These are phyloP conservation scores for Tricholoma bakamatsutake DNA, from an alignment of 768 basidiomycete genomes.

Conservation along the genomic window DNA sequence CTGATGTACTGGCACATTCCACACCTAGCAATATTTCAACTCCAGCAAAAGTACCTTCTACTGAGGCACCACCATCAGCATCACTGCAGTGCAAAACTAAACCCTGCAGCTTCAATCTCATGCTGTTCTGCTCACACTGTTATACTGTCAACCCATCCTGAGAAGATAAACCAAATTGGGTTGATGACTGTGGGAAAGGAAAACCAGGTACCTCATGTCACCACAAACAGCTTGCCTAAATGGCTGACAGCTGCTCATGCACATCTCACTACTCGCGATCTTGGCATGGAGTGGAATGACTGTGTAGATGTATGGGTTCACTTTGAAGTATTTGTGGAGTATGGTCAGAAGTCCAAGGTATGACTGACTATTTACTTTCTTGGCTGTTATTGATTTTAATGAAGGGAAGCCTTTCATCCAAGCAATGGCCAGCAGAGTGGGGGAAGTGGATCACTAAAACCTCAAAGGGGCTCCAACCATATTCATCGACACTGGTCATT, in stretches of 20 bases:
- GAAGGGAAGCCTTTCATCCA: not conserved
- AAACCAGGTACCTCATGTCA: not conserved
- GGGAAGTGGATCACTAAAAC: conserved; percentile 8
- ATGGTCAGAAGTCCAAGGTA: not conserved
- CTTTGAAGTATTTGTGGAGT: not conserved
- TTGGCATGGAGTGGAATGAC: conserved; percentile 5
- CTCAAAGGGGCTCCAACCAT: not conserved
- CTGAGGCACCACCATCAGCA: not conserved
- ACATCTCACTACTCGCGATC: conserved; percentile 5
- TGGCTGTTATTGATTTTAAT: not conserved
- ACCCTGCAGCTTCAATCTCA: not conserved
- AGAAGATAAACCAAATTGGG: conserved; percentile 7
- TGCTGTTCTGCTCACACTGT: not conserved
- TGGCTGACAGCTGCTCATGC: conserved; percentile 1
- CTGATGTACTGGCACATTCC: not conserved
- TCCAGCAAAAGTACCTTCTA: not conserved
- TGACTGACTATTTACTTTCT: not conserved
- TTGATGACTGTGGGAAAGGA: conserved; percentile 2
- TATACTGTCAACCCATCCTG: not conserved
- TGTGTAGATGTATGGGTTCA: conserved; percentile 8
- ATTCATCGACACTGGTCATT: conserved; percentile 5
- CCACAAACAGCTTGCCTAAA: not conserved
- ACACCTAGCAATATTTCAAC: not conserved
- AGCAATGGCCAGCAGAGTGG: conserved; percentile 11
- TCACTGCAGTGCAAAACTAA: not conserved